A percentile compares a stretch with the other conserved stretches of the same genome.
These are phyloP conservation scores for Didymella pinodella DNA, from an alignment of 2,329 filamentous ascomycete genomes.

Conservation along the genomic window DNA sequence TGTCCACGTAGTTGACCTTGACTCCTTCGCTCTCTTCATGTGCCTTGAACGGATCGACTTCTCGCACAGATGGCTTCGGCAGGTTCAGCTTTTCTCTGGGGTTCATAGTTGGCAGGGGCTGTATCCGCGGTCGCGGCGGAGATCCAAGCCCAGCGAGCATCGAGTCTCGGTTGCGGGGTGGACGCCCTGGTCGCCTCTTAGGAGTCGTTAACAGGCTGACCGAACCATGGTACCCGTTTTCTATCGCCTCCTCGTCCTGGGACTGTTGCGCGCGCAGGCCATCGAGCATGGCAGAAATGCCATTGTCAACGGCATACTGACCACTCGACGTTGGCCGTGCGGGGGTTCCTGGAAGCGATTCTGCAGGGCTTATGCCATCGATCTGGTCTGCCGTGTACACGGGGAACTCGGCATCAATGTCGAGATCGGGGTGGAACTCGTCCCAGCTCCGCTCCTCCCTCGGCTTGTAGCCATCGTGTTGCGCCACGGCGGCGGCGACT, in stretches of 20 bases:
- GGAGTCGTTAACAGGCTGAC: conserved; percentile 48
- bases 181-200: conserved; percentile 68
- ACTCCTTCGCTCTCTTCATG: conserved; percentile 87
- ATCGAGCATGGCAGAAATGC: conserved; percentile 47
- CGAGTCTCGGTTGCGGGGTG: conserved; percentile 68
- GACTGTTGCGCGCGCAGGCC: conserved; percentile 46
- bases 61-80: conserved; percentile 76
- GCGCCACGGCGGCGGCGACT: conserved; percentile 84
- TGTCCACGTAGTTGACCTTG: conserved; percentile 90
- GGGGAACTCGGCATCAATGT: conserved; percentile 82
- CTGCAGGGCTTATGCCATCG: conserved; percentile 68
- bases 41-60: conserved; percentile 78
- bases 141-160: conserved; percentile 68
- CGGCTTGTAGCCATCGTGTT: conserved; percentile 96
- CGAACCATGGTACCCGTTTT: conserved; percentile 17
- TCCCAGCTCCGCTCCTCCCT: conserved; percentile 97
- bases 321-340: conserved; percentile 35
- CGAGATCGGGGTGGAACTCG: conserved; percentile 94
- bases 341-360: conserved; percentile 59
- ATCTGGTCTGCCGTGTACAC: conserved; percentile 85
- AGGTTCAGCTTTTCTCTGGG: conserved; percentile 81
- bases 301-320: conserved; percentile 47
- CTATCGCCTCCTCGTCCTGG: conserved; percentile 30
- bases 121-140: conserved; percentile 68
- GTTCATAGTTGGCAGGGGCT: conserved; percentile 81